Base-by-base conservation (phyloP, 805 yeast genomes). In the Candida boleticola region DNA sequence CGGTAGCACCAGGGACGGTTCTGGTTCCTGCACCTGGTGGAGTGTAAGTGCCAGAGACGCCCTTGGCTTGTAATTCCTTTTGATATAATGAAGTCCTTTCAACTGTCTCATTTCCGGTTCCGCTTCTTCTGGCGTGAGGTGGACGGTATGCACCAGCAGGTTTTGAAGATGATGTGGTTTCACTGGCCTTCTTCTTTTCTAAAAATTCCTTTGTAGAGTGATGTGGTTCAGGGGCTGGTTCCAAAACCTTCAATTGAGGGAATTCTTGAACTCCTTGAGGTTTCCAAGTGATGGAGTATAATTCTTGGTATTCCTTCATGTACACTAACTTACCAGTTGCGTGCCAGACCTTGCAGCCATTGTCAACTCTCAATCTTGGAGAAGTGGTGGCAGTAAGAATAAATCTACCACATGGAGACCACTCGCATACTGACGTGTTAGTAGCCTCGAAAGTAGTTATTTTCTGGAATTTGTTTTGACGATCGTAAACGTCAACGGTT, bases 351-450 rank as follows among this genome's bases (percentile, higher is more conserved):
- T 88, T 87, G 53, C 85, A 82, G 46, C 97, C 92, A 62, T 93
- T 93, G 66, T 95, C 99, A 32, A 93, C 99, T 58, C 99, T 82
- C 54, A 93, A 77, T 55, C 99, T 79, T 49, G 99, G 99, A 17
- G 97, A 82, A 0, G 98, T 93, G 4, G 98, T 95, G 16, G 99
- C 98, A 13, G 98, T 92, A 63, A 93, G 69, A 44, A 93, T 81
- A 58, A 76, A 89, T 57, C 93, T 82, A 29, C 99, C 98, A 66
- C 93, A 95, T 7, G 99, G 99, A 2, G 95, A 83, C 99, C 99
- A 93, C 62, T 87, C 88, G 63, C 97, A 92, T 35, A 85, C 95
- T n/a, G 95, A 84, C 13, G 98, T 89, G 69, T 93, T 95, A 35
- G 96, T 70, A 11, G 98, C 99, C 58, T 88, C 87, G 57, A 93